Percentiles rank a stretch among this genome's conserved stretches.
These are phyloP conservation scores for Graphiopsis chlorocephala DNA, from an alignment of 2,329 filamentous ascomycete species.

Conservation along the genomic window DNA sequence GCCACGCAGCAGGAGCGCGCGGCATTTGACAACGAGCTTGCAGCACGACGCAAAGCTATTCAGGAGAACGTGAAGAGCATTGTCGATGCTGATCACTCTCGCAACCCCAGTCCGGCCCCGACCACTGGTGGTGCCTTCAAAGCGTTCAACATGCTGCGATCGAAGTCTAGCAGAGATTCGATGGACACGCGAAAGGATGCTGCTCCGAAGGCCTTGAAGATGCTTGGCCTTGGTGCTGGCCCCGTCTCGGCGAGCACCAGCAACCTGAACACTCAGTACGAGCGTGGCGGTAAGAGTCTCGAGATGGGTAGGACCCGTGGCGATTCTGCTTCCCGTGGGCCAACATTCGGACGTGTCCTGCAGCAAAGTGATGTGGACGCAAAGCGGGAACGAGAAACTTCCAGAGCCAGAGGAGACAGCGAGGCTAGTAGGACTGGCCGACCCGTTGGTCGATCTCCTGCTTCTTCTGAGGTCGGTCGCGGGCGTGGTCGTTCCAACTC, in stretches of 20 bases:
- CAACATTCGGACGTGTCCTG: slow-evolving; percentile 20
- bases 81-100: slow-evolving; percentile 57
- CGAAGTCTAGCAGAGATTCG: slow-evolving; percentile 67
- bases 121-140: slow-evolving; percentile 46
- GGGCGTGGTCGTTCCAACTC: slow-evolving; percentile 55
- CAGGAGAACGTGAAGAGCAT: slow-evolving; percentile 71
- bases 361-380: slow-evolving; percentile 27
- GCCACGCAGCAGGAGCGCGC: slow-evolving; percentile 58
- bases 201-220: slow-evolving; percentile 59
- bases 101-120: slow-evolving; percentile 36
- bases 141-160: slow-evolving; percentile 61
- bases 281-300: slow-evolving; percentile 25
- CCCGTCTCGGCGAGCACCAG: slow-evolving; percentile 34
- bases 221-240: slow-evolving; percentile 51
- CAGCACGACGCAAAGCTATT: slow-evolving; percentile 66
- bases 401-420: slow-evolving; percentile 37
- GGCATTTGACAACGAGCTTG: slow-evolving; percentile 71
- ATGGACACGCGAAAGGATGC: slow-evolving; percentile 52
- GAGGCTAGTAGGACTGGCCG: slow-evolving; percentile 27
- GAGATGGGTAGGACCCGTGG: slow-evolving; percentile 26
- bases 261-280: slow-evolving; percentile 30
- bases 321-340: slow-evolving; percentile 25
- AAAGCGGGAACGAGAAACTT: slow-evolving; percentile 31
- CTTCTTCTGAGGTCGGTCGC: slow-evolving; percentile 37
- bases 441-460: slow-evolving; percentile 34